Base-by-base conservation (phyloP, 495 filamentous ascomycete species). In the Aspergillus carlsbadensis region DNA sequence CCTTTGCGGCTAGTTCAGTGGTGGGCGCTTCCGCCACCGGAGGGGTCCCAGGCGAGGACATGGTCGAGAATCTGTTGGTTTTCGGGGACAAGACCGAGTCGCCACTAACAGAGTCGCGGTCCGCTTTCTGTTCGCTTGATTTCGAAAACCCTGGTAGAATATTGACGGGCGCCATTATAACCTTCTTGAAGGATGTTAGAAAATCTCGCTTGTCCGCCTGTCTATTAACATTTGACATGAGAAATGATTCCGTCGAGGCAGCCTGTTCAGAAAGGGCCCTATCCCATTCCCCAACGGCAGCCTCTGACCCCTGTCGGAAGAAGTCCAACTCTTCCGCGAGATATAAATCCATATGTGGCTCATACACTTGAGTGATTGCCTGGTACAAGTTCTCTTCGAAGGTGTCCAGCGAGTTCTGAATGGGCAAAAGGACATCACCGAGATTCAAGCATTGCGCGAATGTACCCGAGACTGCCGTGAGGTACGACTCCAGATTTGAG, bases 151-250 rank as follows among this genome's bases (percentile, higher is more conserved):
- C 79, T 4, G 90, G 91, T 3, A 98, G 72, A 21, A 92, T 91
- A 45, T 90, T 94, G 26, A 98, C 92, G 20, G 95, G 95, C 85
- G 96, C 91, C 89, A 98, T 96, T 59, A 99, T 90, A 10, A 99
- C 94, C 65, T 99, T 98, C 70, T 91, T 97, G 77, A 99, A 99
- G 1, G 92, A 95, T 15, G 84, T 93, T 60, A 99, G 66, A 64
- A 99, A 99, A 69, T 99, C 95, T 41, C 87, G 85, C 70, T 99
- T 99, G 65, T 94, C 95, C 2, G 90, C 93, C 75, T 96, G 91
- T 24, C 95, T 83, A 58, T 91, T 96, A 65, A 98, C 83, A 65
- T 89, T 96, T 8, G 86, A 89, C 92, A 97, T 96, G 70, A 91
- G 90, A 64, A 95, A 93, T 0, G 90, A 92, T 68, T 98, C 93